phyloP scores from a whole-genome alignment of 2,329 filamentous ascomycete genomes.

The Orbilia blumenaviensis region DNA sequence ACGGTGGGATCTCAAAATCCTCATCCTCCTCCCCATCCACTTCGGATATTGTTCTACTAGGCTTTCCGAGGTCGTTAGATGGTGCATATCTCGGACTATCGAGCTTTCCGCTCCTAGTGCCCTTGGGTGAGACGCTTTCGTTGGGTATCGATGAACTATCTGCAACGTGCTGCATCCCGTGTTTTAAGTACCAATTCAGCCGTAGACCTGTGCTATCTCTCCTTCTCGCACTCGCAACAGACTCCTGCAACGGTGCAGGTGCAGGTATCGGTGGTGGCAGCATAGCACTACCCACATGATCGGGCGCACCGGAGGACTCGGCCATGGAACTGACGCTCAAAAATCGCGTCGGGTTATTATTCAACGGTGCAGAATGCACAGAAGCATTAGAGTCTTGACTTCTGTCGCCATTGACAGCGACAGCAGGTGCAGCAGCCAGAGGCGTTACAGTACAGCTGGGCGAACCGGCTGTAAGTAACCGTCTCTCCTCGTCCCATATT shows the following conservation, averaged over 20 bases:
- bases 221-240: not conserved
- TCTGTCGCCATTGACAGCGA: not conserved
- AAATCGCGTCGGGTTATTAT: conserved; percentile 43
- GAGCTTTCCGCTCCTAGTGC: conserved; percentile 20
- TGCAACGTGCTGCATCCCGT: conserved; percentile 10
- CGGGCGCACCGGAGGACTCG: conserved; percentile 17
- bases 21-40: conserved; percentile 13
- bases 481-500: conserved; percentile 51
- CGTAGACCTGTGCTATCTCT: conserved; percentile 27
- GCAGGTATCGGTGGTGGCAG: conserved; percentile 9
- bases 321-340: conserved; percentile 51
- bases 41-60: conserved; percentile 29
- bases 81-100: conserved; percentile 46
- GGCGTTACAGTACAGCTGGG: not conserved
- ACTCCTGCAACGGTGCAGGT: conserved; percentile 13
- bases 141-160: conserved; percentile 8
- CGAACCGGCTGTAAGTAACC: conserved; percentile 33
- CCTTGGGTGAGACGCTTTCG: conserved; percentile 49
- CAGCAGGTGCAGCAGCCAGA: not conserved
- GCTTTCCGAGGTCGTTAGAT: not conserved
- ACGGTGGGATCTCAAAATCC: conserved; percentile 22
- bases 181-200: conserved; percentile 48
- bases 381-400: conserved; percentile 1
- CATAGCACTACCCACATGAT: not conserved
- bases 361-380: conserved; percentile 11